Evolutionary conservation across 805 yeast genomes (phyloP), one percentile per base, ranked within the genome.

Genomic region (Candida jianshihensis): DNA sequence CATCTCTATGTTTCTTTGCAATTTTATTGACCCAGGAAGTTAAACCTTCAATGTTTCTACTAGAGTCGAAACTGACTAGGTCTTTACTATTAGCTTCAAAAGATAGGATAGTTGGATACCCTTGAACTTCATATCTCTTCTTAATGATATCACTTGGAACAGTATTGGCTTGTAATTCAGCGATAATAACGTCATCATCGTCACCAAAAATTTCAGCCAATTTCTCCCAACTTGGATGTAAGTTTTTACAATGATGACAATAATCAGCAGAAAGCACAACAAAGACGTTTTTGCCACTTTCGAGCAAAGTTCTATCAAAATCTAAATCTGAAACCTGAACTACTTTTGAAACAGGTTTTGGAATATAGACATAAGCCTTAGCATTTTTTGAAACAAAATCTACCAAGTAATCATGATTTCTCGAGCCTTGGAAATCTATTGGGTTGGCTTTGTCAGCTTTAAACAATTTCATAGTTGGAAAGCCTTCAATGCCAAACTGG

Each of bases 391-490:
- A 72, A 49, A 92, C 70, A 64, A 88, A 92, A 24, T 67, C 65
- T 43, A 82, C 68, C 46, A 92, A 70, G 18, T 68, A 61, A 47
- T 82, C 88, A 34, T 84, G 60, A 30, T 78, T 77, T 71, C 97
- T 85, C 30, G 69, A 61, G 37, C 86, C 84, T 33, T 68, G 65
- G 63, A 66, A 90, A 17, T 68, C 66, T 39, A 88, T 60, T 31
- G 90, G 88, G 34, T 70, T 66, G 36, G 71, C 64, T 56, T 73
- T 72, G 53, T 74, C 73, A 40, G 82, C 81, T 46, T 95, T 96
- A 72, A 79, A 92, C 40, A 90, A 68, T 58, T 81, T 73, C 47
- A 92, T 64, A 33, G 97, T 89, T 61, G 98, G 98, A 74, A 85
- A 92, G 36, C 97, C 96, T 48, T 71, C 68, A 50, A 92, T 79